These are phyloP conservation scores for Albugo candida DNA, from an alignment of 352 stramenopile species.

Conservation along the genomic window DNA sequence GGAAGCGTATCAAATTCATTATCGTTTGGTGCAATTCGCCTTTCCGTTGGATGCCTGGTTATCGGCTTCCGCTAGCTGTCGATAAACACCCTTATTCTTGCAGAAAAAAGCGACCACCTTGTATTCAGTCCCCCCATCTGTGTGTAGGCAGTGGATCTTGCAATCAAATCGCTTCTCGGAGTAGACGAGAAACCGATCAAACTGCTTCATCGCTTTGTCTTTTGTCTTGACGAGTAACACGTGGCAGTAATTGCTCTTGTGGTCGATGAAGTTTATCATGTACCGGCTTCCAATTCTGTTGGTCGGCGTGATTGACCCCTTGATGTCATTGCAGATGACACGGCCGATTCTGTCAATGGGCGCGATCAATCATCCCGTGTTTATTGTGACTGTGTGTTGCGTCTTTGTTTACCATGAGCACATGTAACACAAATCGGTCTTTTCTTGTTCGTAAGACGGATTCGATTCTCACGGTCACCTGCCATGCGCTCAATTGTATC, in stretches of 20 bases:
- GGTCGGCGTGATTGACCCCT: not conserved
- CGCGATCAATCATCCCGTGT: not conserved
- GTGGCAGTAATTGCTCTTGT: not conserved
- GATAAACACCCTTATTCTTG: not conserved
- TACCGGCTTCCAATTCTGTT: not conserved
- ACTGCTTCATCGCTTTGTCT: not conserved
- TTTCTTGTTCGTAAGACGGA: not conserved
- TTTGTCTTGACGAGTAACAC: not conserved
- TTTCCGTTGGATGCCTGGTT: not conserved
- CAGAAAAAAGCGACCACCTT: not conserved
- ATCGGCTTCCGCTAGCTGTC: not conserved
- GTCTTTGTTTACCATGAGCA: constrained; percentile 1
- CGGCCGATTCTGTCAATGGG: not conserved
- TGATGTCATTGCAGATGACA: not conserved
- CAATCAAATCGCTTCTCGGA: not conserved
- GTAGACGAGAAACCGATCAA: not conserved
- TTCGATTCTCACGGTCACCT: not conserved
- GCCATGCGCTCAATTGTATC: constrained; percentile 2
- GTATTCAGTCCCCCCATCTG: not conserved
- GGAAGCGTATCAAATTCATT: not conserved
- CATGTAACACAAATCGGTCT: not conserved
- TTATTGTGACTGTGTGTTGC: not conserved
- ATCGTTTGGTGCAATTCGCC: not conserved
- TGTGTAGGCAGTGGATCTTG: not conserved
- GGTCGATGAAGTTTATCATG: not conserved